Evolutionary conservation across 139 green algal genomes (phyloP), one percentile per base, ranked within the genome.

Genomic region (Tetratostichococcus sp.): DNA sequence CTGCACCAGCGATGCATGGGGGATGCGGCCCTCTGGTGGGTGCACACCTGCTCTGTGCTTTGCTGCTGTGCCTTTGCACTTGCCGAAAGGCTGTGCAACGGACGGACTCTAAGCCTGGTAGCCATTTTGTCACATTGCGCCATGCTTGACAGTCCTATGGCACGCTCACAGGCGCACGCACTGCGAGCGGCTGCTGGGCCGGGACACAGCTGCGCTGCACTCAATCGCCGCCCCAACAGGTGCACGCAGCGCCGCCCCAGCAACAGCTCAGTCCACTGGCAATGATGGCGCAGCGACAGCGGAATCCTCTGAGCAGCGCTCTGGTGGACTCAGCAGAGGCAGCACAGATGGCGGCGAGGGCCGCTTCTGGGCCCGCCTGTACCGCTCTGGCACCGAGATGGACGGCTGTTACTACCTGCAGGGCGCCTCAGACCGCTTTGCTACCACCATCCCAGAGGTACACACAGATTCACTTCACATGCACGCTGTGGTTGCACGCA

Each of bases 321-420:
- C n/a, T n/a, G n/a, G n/a, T 50, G 39, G 39, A 50, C 11, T 62
- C 50, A 62, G 50, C 50, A 23, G 50, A 25, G 14, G 50, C 39
- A 14, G 39, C 39, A 50, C 31, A 2, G 19, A 59, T 11, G 16
- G 30, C 23, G 67, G 43, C 22, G 50, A 32, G 34, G 75, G 68
- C 16, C 50, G 34, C 1, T 75, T 67, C 35, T 80, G 75, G 75
- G 34, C n/a, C 26, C 23, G 66, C 25, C 69, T 80, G 33, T 72
- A 32, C 11, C 69, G 65, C 1, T 33, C 57, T 0, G 35, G 34
- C 21, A 21, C 35, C 1, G 8, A 30, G 2, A n/a, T 80, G 62
- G 69, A 75, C 6, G 28, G 65, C 16, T 58, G 59, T 1, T 80
- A 70, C 57, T 80, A 62, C 58, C 43, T 42, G 30, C 22, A 67